These are phyloP conservation scores for Cytospora piceae DNA, from an alignment of 2,329 filamentous ascomycete species.

Conservation along the genomic window DNA sequence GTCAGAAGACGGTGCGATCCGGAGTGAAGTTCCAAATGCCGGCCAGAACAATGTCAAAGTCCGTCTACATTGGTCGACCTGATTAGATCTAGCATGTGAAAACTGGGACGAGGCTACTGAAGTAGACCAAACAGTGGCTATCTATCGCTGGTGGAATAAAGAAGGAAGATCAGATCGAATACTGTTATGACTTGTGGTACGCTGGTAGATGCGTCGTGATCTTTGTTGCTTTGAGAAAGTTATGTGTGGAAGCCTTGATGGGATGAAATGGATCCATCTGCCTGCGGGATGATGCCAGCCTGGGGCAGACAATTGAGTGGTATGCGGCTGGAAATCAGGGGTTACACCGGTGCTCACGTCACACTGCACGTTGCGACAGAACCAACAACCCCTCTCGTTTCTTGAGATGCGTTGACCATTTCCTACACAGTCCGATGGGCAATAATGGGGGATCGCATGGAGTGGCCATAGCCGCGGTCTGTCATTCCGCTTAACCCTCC, in stretches of 20 bases:
- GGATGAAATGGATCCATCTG: too few relatives aligned
- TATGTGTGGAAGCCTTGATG: too few relatives aligned
- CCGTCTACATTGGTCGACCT: background rate
- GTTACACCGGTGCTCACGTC: conserved; percentile 20
- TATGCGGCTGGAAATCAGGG: conserved; percentile 17
- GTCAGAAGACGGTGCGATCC: background rate
- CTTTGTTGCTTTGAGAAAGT: background rate
- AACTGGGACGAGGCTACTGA: background rate
- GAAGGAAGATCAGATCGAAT: background rate
- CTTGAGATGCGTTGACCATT: background rate
- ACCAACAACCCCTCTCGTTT: conserved; percentile 8
- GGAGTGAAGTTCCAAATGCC: background rate
- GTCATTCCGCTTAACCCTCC: background rate
- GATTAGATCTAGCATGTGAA: conserved; percentile 13
- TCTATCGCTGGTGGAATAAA: background rate
- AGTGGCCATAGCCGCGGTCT: background rate
- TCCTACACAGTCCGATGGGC: background rate
- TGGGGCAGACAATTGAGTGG: too few relatives aligned
- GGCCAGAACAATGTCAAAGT: background rate
- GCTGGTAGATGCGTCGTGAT: background rate
- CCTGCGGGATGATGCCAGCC: too few relatives aligned
- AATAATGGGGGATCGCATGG: background rate
- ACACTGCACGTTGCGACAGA: conserved; percentile 29
- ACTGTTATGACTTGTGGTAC: background rate
- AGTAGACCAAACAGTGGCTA: background rate